Evolutionary conservation across 306 rosid species (phyloP).

Genomic region (Trifolium dubium): DNA sequence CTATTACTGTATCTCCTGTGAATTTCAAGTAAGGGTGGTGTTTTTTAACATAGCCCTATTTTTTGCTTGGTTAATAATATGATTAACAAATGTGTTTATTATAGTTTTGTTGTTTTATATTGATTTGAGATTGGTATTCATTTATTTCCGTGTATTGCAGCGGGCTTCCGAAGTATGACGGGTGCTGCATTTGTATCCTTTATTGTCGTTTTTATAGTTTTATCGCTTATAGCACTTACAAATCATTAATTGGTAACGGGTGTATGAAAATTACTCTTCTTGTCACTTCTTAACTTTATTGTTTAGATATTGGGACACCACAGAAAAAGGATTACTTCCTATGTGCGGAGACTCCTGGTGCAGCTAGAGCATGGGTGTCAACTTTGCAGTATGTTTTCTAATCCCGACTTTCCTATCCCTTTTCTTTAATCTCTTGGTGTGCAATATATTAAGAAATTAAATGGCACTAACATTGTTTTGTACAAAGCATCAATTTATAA

Average conservation of each 20-base stretch:
- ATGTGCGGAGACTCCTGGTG: slow-evolving; percentile 97
- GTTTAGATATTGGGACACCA: slow-evolving; percentile 89
- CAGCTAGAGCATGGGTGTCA: slow-evolving; percentile 98
- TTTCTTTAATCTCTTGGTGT: slow-evolving; percentile 2
- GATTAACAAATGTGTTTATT: slow-evolving; percentile 3
- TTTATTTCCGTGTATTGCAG: slow-evolving; percentile 51
- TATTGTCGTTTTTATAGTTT: slow-evolving; percentile 10
- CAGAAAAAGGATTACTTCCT: slow-evolving; percentile 97
- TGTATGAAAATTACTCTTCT: slow-evolving; percentile 7
- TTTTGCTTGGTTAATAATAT: slow-evolving; percentile 2
- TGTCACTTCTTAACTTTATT: slow-evolving; percentile 52
- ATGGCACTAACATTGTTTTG: background rate
- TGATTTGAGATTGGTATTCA: slow-evolving; percentile 30
- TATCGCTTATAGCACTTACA: slow-evolving; percentile 19
- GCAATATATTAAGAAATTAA: background rate
- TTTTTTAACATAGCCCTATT: slow-evolving; percentile 27
- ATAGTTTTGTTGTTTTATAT: slow-evolving; percentile 26
- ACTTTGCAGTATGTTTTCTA: slow-evolving; percentile 83
- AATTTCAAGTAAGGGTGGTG: slow-evolving; percentile 81
- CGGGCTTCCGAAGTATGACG: slow-evolving; percentile 89
- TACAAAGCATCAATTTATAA: slow-evolving; percentile 18
- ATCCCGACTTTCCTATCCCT: background rate
- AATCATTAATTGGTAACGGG: slow-evolving; percentile 1
- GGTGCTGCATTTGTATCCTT: slow-evolving; percentile 98
- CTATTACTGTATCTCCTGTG: slow-evolving; percentile 88